phyloP scores from a whole-genome alignment of 805 yeast species.

The Isabelozyma gotoi region DNA sequence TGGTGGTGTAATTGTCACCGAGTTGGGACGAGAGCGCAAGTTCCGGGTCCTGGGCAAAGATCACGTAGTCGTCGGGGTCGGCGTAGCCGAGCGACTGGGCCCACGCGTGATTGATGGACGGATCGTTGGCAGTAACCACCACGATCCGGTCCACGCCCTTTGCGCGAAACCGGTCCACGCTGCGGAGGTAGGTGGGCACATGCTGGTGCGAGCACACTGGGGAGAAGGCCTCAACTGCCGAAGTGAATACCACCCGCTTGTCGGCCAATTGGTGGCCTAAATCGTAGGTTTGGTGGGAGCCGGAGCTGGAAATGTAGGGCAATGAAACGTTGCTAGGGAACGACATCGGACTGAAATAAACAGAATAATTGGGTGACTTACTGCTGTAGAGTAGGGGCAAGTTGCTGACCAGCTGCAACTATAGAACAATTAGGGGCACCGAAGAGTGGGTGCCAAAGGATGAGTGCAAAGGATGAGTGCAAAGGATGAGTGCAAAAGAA shows the following conservation, averaged over 20 bases:
- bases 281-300: slow-evolving; percentile 37
- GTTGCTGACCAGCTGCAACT: too few relatives aligned
- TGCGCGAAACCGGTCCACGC: slow-evolving; percentile 48
- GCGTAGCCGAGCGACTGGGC: slow-evolving; percentile 49
- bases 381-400: too few relatives aligned
- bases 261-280: slow-evolving; percentile 32
- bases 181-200: slow-evolving; percentile 63
- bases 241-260: slow-evolving; percentile 65
- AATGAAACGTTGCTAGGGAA: slow-evolving; percentile 38
- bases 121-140: slow-evolving; percentile 67
- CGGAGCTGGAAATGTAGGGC: slow-evolving; percentile 42
- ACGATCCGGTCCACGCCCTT: slow-evolving; percentile 65
- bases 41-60: slow-evolving; percentile 68
- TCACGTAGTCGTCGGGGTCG: slow-evolving; percentile 31
- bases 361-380: neutral
- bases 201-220: slow-evolving; percentile 76
- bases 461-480: too few relatives aligned
- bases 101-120: slow-evolving; percentile 73
- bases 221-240: slow-evolving; percentile 87
- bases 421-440: too few relatives aligned
- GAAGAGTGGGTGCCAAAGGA: too few relatives aligned
- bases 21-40: slow-evolving; percentile 57
- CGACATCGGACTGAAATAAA: neutral
- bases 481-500: too few relatives aligned
- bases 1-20: slow-evolving; percentile 52